A percentile compares a stretch with the other conserved stretches of the same genome.
phyloP scores from a whole-genome alignment of 106 monocot species.

The Iris macrosiphon region DNA sequence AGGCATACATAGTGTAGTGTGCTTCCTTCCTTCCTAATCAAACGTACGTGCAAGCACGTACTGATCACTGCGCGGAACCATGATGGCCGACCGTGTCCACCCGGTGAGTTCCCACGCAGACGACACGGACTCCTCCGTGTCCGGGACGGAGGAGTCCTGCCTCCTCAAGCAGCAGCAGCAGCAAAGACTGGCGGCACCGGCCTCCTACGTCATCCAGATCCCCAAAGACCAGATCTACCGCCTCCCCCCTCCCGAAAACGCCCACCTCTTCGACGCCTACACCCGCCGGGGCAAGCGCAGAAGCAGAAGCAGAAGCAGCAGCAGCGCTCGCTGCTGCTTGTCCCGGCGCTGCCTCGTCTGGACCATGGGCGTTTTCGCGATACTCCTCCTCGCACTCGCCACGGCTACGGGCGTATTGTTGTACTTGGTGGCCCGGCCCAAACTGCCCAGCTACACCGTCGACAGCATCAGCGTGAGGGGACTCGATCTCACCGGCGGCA shows the following conservation, averaged over 20 bases:
- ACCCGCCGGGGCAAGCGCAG: conserved; percentile 14
- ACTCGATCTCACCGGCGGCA: conserved; percentile 17
- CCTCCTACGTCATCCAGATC: conserved; percentile 38
- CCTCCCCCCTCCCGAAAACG: conserved; percentile 62
- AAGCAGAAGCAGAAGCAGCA: conserved; percentile 12
- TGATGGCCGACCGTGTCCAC: too few relatives aligned
- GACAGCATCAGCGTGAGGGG: conserved; percentile 16
- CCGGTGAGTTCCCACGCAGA: too few relatives aligned
- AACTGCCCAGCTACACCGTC: conserved; percentile 32
- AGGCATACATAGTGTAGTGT: too few relatives aligned
- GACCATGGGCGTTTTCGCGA: background rate
- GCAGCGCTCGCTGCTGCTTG: too few relatives aligned
- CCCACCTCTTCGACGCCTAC: conserved; percentile 30
- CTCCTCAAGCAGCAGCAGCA: too few relatives aligned
- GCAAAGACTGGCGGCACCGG: conserved; percentile 2
- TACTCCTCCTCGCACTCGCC: conserved; percentile 18
- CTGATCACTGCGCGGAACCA: too few relatives aligned
- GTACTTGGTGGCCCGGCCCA: conserved; percentile 40
- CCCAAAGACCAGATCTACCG: conserved; percentile 71
- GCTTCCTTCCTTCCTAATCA: too few relatives aligned
- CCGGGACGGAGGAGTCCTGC: too few relatives aligned
- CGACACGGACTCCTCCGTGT: too few relatives aligned
- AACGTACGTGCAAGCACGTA: too few relatives aligned
- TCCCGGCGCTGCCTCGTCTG: conserved; percentile 17
- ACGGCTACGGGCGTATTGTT: conserved; percentile 13